Percentiles rank a stretch among this genome's conserved stretches.
Evolutionary conservation across 257 asterid genomes (phyloP).

Genomic region (Avicennia marina): DNA sequence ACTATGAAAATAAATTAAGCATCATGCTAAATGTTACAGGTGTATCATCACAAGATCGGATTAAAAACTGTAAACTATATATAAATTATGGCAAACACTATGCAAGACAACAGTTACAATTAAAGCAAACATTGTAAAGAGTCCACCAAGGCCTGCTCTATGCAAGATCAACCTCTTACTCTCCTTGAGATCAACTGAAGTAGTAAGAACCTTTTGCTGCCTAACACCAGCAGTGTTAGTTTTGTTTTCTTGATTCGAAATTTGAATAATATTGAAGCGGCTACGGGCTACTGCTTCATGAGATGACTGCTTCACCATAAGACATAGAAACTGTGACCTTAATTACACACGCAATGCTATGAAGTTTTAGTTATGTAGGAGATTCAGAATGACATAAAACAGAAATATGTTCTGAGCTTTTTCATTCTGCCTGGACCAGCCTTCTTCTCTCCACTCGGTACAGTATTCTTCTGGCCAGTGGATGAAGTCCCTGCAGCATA

Average conservation of each 20-base stretch:
- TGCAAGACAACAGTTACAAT: background rate
- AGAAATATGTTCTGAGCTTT: conserved; percentile 37
- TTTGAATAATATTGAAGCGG: too few relatives aligned
- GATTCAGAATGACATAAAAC: conserved; percentile 45
- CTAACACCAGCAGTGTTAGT: too few relatives aligned
- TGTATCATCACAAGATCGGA: background rate
- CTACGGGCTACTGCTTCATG: too few relatives aligned
- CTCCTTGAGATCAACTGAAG: too few relatives aligned
- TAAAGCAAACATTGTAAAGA: background rate
- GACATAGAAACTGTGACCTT: too few relatives aligned
- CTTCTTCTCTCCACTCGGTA: conserved; percentile 24
- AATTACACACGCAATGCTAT: background rate
- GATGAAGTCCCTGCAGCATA: conserved; percentile 18
- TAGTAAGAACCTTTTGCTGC: too few relatives aligned
- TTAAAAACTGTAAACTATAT: background rate
- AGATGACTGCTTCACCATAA: too few relatives aligned
- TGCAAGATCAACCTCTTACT: background rate
- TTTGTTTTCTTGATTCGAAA: too few relatives aligned
- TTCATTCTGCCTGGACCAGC: conserved; percentile 31
- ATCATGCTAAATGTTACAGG: background rate
- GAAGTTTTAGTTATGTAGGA: background rate
- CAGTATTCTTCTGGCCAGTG: conserved; percentile 5
- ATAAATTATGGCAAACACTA: background rate
- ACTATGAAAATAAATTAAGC: background rate
- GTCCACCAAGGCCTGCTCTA: too few relatives aligned